phyloP scores from a whole-genome alignment of 139 green algal genomes.

The Zygnema circumcarinatum region DNA sequence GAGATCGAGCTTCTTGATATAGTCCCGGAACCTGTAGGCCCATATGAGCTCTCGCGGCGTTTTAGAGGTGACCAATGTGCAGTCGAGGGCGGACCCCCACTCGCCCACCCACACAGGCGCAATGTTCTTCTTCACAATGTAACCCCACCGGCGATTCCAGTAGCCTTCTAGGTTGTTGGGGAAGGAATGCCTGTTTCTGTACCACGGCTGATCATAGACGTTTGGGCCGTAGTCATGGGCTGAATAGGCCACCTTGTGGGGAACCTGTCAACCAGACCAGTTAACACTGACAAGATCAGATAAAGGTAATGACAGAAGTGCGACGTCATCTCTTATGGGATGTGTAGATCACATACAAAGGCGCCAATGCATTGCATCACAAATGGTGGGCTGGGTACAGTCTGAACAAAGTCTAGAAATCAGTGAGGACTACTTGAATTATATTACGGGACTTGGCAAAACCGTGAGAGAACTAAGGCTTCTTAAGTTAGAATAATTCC shows the following conservation, averaged over 20 bases:
- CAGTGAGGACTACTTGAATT: too few relatives aligned
- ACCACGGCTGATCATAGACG: conserved; percentile 36
- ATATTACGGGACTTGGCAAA: too few relatives aligned
- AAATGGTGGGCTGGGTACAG: too few relatives aligned
- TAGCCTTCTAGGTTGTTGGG: conserved; percentile 1
- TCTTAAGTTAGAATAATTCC: too few relatives aligned
- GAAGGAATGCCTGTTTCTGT: neutral
- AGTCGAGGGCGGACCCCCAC: conserved; percentile 12
- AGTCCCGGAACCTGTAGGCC: neutral
- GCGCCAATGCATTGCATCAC: too few relatives aligned
- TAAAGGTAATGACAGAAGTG: too few relatives aligned
- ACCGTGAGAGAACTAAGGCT: too few relatives aligned
- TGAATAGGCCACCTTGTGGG: conserved; percentile 16
- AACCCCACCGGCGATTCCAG: conserved; percentile 32
- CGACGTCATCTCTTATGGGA: too few relatives aligned
- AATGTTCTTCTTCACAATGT: neutral
- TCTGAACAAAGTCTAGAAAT: too few relatives aligned
- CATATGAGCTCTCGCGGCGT: neutral
- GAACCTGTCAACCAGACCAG: too few relatives aligned
- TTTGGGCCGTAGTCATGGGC: conserved; percentile 42
- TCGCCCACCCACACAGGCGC: conserved; percentile 43
- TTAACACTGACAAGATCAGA: too few relatives aligned
- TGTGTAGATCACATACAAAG: too few relatives aligned
- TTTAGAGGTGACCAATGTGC: neutral
- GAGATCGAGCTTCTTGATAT: conserved; percentile 8